phyloP scores from a whole-genome alignment of 306 rosid species.

The Ceratonia siliqua region DNA sequence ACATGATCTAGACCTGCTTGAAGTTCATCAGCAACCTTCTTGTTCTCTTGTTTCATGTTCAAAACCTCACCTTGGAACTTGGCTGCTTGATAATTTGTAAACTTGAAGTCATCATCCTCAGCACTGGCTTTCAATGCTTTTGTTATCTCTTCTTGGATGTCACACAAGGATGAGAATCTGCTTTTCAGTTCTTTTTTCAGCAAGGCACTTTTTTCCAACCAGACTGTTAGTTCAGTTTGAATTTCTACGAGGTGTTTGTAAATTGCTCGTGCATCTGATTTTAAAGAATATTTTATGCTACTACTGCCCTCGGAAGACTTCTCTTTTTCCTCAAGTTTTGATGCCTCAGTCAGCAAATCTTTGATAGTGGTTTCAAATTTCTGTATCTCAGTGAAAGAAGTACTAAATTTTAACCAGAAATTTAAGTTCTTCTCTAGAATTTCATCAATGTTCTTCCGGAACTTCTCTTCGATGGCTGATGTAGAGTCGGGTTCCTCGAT shows the following conservation, averaged over 20 bases:
- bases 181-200: constrained; percentile 68
- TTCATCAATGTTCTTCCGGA: constrained; percentile 66
- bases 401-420: constrained; percentile 79
- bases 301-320: constrained; percentile 52
- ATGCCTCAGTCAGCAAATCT: constrained; percentile 56
- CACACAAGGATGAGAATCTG: constrained; percentile 72
- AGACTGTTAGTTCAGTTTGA: constrained; percentile 62
- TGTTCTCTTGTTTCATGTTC: constrained; percentile 92
- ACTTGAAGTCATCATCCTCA: constrained; percentile 69
- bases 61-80: constrained; percentile 88
- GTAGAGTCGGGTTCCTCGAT: not conserved
- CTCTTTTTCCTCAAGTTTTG: constrained; percentile 49
- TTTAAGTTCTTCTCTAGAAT: constrained; percentile 78
- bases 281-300: constrained; percentile 44
- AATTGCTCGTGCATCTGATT: constrained; percentile 75
- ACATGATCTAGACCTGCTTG: constrained; percentile 74
- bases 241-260: constrained; percentile 76
- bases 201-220: constrained; percentile 54
- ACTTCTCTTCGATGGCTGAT: constrained; percentile 62
- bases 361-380: constrained; percentile 55
- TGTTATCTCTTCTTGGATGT: constrained; percentile 77
- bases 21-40: constrained; percentile 75
- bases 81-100: constrained; percentile 92
- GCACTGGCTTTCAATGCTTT: constrained; percentile 74
- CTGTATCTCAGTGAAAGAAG: constrained; percentile 61